Percentiles rank a stretch among this genome's conserved stretches.
These are phyloP conservation scores for Cryptosporidium meleagridis DNA, from an alignment of 169 alveolate species.

Conservation along the genomic window DNA sequence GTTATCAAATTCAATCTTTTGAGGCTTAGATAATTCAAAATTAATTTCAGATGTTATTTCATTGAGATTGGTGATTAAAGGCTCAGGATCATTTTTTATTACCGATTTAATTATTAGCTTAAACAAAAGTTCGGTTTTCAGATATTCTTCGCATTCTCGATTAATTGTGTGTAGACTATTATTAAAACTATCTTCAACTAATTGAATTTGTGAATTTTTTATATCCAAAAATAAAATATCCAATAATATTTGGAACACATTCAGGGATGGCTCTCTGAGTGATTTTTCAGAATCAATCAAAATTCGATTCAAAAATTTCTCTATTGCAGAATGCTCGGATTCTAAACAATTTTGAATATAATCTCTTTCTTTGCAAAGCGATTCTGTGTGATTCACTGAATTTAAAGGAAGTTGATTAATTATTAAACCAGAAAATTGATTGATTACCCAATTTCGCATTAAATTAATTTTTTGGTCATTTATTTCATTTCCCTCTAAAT, in stretches of 20 bases:
- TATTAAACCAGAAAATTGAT: neutral
- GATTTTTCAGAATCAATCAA: constrained; percentile 22
- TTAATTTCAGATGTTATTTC: neutral
- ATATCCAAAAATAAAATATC: constrained; percentile 14
- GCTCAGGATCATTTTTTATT: constrained; percentile 1
- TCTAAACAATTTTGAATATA: constrained; percentile 8
- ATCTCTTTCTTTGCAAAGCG: constrained; percentile 30
- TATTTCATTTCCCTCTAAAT: neutral
- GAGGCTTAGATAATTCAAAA: neutral
- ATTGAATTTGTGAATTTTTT: neutral
- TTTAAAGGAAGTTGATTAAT: neutral
- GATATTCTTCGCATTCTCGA: neutral
- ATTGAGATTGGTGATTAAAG: constrained; percentile 4
- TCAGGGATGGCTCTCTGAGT: neutral
- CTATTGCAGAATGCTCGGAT: neutral
- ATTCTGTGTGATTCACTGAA: constrained; percentile 6
- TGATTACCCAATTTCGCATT: neutral
- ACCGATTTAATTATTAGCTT: constrained; percentile 13
- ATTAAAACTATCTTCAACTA: neutral
- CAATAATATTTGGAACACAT: constrained; percentile 20
- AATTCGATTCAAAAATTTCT: constrained; percentile 4
- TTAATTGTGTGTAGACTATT: neutral
- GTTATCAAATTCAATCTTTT: constrained; percentile 11
- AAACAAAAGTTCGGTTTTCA: constrained; percentile 2
- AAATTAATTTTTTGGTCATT: neutral